A percentile compares a stretch with the other conserved stretches of the same genome.
phyloP scores from a whole-genome alignment of 768 basidiomycete species.

The Suillus subluteus region DNA sequence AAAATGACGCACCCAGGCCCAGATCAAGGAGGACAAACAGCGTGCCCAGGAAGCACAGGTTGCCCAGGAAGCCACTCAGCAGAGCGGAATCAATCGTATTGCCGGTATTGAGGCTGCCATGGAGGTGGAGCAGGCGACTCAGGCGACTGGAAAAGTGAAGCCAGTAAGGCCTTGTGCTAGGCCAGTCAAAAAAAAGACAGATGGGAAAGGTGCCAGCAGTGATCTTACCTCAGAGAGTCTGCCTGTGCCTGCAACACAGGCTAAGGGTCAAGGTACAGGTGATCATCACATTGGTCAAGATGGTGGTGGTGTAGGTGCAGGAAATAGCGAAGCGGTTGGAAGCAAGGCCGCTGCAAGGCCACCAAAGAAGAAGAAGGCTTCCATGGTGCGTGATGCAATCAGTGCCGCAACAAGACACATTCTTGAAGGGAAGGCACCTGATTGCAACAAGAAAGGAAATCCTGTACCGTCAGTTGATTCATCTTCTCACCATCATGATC shows the following conservation, averaged over 20 bases:
- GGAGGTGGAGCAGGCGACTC: background rate
- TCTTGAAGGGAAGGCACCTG: too few species aligned
- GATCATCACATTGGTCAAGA: background rate
- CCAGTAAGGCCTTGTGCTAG: slow-evolving; percentile 9
- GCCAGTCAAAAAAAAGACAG: background rate
- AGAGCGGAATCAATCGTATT: too few species aligned
- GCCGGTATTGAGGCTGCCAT: background rate
- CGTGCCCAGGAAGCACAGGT: too few species aligned
- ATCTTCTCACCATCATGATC: background rate
- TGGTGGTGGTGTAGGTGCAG: background rate
- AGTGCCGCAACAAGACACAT: too few species aligned
- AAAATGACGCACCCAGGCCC: too few species aligned
- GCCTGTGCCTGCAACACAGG: background rate
- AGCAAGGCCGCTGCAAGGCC: background rate
- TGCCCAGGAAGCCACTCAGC: too few species aligned
- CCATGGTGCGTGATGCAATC: too few species aligned
- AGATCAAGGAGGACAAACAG: too few species aligned
- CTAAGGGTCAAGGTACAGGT: background rate
- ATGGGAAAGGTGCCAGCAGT: background rate
- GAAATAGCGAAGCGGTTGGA: background rate
- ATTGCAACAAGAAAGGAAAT: background rate
- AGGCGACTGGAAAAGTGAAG: background rate
- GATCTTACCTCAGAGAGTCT: background rate
- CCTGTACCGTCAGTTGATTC: background rate
- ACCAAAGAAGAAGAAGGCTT: too few species aligned